A percentile compares a stretch with the other conserved stretches of the same genome.
These are phyloP conservation scores for Polyporus tsugae DNA, from an alignment of 1,284 basidiomycete genomes.

Conservation along the genomic window DNA sequence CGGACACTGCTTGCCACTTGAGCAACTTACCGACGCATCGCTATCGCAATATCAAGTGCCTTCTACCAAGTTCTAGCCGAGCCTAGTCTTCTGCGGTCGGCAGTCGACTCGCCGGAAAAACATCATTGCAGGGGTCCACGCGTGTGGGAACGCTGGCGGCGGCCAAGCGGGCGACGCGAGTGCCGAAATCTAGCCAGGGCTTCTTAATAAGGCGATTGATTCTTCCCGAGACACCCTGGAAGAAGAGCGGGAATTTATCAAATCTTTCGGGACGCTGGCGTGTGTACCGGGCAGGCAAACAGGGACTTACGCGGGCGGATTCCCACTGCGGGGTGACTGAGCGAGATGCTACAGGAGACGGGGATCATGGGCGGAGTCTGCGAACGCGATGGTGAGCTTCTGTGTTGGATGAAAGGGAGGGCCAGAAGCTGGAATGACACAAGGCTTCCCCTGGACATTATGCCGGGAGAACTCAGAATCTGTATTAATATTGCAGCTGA, in stretches of 20 bases:
- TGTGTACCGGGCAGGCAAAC: slow-evolving; percentile 4
- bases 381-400: slow-evolving; percentile 3
- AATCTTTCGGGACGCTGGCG: slow-evolving; percentile 16
- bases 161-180: neutral
- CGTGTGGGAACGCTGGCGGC: neutral
- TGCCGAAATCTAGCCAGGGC: slow-evolving; percentile 2
- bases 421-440: slow-evolving; percentile 5
- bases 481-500: slow-evolving; percentile 1
- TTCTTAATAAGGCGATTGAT: slow-evolving; percentile 8
- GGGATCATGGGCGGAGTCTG: slow-evolving; percentile 9
- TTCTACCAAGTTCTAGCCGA: neutral
- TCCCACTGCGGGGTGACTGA: slow-evolving; percentile 12
- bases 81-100: neutral
- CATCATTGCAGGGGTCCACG: neutral
- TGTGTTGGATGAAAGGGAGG: neutral
- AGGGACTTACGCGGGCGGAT: slow-evolving; percentile 8
- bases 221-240: slow-evolving; percentile 12
- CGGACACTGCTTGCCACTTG: slow-evolving; percentile 2
- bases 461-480: slow-evolving; percentile 10
- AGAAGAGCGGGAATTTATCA: slow-evolving; percentile 15
- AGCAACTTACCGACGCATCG: neutral
- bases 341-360: neutral
- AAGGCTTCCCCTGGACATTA: neutral
- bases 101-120: neutral
- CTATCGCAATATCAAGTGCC: neutral